These are phyloP conservation scores for Serendipita sp. DNA, from an alignment of 768 basidiomycete species.

Conservation along the genomic window DNA sequence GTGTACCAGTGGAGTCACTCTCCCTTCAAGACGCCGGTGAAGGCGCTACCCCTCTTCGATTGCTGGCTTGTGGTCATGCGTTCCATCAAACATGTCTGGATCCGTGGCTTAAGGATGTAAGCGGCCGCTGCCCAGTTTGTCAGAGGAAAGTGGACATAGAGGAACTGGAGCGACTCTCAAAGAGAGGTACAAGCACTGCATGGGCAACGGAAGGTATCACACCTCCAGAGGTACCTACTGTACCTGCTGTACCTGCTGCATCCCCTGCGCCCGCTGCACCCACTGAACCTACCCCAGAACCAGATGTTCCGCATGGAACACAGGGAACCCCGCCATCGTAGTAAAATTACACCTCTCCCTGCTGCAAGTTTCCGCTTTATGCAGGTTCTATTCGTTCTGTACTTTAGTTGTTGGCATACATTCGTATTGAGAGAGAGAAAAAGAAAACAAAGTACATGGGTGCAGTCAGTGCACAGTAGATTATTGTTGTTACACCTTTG, in stretches of 20 bases:
- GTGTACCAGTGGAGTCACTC: conserved; percentile 16
- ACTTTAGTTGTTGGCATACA: too few relatives aligned
- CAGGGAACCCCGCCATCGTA: too few relatives aligned
- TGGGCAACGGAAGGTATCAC: background rate
- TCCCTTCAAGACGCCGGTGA: conserved; percentile 57
- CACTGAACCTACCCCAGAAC: background rate
- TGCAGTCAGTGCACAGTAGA: too few relatives aligned
- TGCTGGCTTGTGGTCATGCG: conserved; percentile 69
- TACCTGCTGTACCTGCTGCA: background rate
- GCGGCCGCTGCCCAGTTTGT: conserved; percentile 78
- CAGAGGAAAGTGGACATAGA: conserved; percentile 52
- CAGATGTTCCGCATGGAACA: too few relatives aligned
- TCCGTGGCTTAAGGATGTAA: conserved; percentile 74
- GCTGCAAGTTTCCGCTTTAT: too few relatives aligned
- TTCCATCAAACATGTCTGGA: conserved; percentile 88
- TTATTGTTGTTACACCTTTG: too few relatives aligned
- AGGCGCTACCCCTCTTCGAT: conserved; percentile 58
- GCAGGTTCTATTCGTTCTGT: too few relatives aligned
- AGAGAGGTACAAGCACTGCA: background rate
- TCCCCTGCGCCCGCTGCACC: background rate
- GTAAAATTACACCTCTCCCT: too few relatives aligned
- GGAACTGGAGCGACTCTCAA: conserved; percentile 11
- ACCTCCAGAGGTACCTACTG: background rate
- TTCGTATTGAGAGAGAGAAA: background rate
- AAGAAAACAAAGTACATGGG: background rate